Conservation (phyloP, 163 green algal genomes). For the Scenedesmus sp. region DNA sequence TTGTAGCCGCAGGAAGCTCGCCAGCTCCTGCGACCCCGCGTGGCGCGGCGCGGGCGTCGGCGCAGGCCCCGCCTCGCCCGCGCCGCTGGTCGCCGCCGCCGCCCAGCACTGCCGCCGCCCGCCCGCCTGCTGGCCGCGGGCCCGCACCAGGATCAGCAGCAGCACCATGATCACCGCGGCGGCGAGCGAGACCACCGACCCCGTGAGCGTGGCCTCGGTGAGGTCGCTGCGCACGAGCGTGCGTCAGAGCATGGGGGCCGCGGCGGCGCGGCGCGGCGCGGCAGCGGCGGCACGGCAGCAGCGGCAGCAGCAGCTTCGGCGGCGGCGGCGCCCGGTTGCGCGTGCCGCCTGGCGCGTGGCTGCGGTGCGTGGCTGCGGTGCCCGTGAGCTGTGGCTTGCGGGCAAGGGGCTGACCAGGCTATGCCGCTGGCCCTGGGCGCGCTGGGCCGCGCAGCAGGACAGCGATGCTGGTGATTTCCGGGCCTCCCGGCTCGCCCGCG, state of each 20-base stretch:
- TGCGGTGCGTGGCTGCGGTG: background rate
- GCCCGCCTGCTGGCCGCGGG: background rate
- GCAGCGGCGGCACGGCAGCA: background rate
- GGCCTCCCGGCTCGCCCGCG: too few species aligned
- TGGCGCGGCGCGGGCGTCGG: too few species aligned
- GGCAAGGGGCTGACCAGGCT: too few species aligned
- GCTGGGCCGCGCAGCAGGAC: too few species aligned
- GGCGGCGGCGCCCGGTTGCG: background rate
- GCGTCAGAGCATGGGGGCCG: too few species aligned
- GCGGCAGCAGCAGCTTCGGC: background rate
- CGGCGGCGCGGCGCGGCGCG: too few species aligned
- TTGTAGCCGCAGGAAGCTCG: constrained; percentile 69
- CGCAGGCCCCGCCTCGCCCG: too few species aligned
- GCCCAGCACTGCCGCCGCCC: background rate
- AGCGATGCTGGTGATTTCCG: too few species aligned
- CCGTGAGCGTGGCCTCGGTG: constrained; percentile 87
- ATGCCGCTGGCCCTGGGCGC: too few species aligned
- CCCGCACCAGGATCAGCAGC: constrained; percentile 80
- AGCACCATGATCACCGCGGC: constrained; percentile 84
- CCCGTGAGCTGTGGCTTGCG: background rate
- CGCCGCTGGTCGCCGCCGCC: background rate
- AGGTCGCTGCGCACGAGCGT: constrained; percentile 91
- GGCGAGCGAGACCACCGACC: constrained; percentile 83
- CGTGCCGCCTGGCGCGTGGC: background rate
- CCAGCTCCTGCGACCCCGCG: constrained; percentile 79